Evolutionary conservation across 805 yeast species (phyloP).

Genomic region (Hanseniaspora hatyaiensis): DNA sequence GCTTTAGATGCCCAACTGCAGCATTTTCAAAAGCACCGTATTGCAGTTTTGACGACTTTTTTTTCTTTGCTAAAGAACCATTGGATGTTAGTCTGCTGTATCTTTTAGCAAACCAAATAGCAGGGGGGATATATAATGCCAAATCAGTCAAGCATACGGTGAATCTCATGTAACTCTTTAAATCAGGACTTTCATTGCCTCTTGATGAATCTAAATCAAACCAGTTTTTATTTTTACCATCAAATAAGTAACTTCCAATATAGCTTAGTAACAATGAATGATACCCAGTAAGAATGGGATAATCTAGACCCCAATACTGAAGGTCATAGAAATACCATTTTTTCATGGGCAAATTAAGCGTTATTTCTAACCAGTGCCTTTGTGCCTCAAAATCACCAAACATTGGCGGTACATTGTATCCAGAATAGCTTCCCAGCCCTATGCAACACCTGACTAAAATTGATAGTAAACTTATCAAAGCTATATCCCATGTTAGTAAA

Average conservation of each 20-base stretch:
- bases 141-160: slow-evolving; percentile 70
- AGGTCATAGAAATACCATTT: slow-evolving; percentile 86
- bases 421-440: slow-evolving; percentile 82
- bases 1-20: slow-evolving; percentile 46
- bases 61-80: slow-evolving; percentile 18
- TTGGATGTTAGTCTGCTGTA: slow-evolving; percentile 43
- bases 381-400: slow-evolving; percentile 97
- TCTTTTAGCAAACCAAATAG: slow-evolving; percentile 57
- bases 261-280: slow-evolving; percentile 75
- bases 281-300: slow-evolving; percentile 92
- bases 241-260: slow-evolving; percentile 47
- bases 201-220: slow-evolving; percentile 61
- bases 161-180: slow-evolving; percentile 76
- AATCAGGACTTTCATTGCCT: slow-evolving; percentile 54
- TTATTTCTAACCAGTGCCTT: slow-evolving; percentile 94
- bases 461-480: slow-evolving; percentile 38
- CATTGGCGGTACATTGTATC: slow-evolving; percentile 59
- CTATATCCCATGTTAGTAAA: slow-evolving; percentile 7
- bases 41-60: slow-evolving; percentile 24
- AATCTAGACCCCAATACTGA: slow-evolving; percentile 92
- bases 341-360: slow-evolving; percentile 57
- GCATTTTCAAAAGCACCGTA: slow-evolving; percentile 66
- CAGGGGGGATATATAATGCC: slow-evolving; percentile 66
- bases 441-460: slow-evolving; percentile 70
- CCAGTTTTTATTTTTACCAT: slow-evolving; percentile 55